These are phyloP conservation scores for Pelargonium nanum DNA, from an alignment of 345 rosid genomes.

Conservation along the genomic window DNA sequence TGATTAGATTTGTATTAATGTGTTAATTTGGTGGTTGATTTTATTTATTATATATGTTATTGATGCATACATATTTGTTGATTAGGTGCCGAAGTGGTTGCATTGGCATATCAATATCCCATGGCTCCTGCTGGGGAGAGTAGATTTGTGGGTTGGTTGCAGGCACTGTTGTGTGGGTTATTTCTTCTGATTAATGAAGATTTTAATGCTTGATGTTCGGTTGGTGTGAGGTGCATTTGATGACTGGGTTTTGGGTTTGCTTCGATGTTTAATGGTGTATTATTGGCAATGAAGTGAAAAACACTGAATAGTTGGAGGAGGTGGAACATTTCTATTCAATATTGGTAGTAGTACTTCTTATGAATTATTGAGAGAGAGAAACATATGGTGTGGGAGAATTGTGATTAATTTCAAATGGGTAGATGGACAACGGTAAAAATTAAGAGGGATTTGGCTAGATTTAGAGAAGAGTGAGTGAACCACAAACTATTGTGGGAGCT, in stretches of 20 bases:
- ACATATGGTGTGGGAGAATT: not conserved
- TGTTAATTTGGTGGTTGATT: not conserved
- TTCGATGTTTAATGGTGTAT: not conserved
- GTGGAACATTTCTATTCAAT: not conserved
- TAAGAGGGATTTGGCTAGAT: not conserved
- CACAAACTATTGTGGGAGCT: not conserved
- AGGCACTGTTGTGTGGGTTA: slow-evolving; percentile 17
- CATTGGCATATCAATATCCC: not conserved
- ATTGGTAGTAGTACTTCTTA: not conserved
- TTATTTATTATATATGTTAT: not conserved
- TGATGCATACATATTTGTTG: not conserved
- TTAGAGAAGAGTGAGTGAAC: not conserved
- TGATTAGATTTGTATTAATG: not conserved
- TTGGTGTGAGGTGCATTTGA: not conserved
- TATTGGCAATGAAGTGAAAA: not conserved
- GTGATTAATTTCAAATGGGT: not conserved
- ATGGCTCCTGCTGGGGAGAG: not conserved
- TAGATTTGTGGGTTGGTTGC: slow-evolving; percentile 7
- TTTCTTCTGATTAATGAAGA: not conserved
- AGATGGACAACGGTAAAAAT: not conserved
- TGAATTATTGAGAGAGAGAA: not conserved
- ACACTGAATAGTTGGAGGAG: not conserved
- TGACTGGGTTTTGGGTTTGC: not conserved
- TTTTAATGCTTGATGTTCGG: not conserved
- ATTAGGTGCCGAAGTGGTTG: not conserved